These are phyloP conservation scores for Backusella parvicylindrica DNA, from an alignment of 192 early-diverging fungal genomes.

Conservation along the genomic window DNA sequence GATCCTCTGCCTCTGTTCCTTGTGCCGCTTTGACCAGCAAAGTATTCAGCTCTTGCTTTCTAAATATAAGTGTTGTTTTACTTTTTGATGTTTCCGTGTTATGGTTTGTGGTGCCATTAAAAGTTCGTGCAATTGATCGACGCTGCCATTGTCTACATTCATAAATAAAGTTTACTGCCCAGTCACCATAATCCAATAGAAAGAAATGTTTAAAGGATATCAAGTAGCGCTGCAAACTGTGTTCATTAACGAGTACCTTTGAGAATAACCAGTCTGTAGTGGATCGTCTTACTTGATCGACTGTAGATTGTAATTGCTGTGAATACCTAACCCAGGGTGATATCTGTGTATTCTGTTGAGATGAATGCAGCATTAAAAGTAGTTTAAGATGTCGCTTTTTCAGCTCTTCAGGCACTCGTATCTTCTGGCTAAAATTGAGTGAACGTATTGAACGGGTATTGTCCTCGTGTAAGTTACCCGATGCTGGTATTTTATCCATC, in stretches of 20 bases:
- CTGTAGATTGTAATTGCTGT: conserved; percentile 36
- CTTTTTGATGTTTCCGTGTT: not conserved
- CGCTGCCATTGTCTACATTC: conserved; percentile 39
- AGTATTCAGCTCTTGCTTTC: conserved; percentile 37
- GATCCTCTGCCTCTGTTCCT: conserved; percentile 39
- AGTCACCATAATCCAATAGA: conserved; percentile 61
- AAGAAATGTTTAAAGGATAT: conserved; percentile 59
- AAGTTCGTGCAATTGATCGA: not conserved
- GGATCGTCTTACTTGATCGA: conserved; percentile 48
- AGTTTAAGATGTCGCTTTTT: conserved; percentile 20
- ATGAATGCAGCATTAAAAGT: conserved; percentile 13
- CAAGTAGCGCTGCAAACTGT: conserved; percentile 48
- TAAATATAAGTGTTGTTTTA: conserved; percentile 23
- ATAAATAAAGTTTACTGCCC: conserved; percentile 52
- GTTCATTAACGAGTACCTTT: conserved; percentile 61
- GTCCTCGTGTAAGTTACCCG: not conserved
- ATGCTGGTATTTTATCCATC: conserved; percentile 24
- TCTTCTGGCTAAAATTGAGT: conserved; percentile 13
- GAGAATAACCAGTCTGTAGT: conserved; percentile 61
- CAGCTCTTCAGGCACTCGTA: conserved; percentile 16
- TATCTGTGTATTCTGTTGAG: not conserved
- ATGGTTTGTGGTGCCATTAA: not conserved
- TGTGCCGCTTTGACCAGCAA: conserved; percentile 34
- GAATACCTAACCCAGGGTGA: conserved; percentile 23
- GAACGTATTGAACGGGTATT: not conserved